Conservation (phyloP, 2,329 filamentous ascomycete genomes). For the Xylariaceae sp. region DNA sequence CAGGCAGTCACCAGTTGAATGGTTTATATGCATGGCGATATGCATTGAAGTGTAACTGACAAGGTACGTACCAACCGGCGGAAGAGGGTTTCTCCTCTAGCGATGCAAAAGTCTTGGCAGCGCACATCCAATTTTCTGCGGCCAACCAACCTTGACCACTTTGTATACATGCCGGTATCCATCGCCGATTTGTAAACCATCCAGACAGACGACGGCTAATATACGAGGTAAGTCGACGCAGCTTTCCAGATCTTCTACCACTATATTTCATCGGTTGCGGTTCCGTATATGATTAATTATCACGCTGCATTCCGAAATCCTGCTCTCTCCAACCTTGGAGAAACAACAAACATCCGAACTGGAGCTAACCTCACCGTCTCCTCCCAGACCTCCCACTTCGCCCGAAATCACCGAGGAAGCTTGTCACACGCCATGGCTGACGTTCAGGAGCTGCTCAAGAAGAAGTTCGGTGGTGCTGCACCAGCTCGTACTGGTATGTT, state of each 20-base stretch:
- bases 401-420: slow-evolving; percentile 8
- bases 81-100: slow-evolving; percentile 32
- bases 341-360: too few relatives aligned
- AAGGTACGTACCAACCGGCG: not conserved
- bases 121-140: slow-evolving; percentile 31
- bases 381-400: slow-evolving; percentile 5
- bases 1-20: too few relatives aligned
- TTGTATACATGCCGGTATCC: slow-evolving; percentile 11
- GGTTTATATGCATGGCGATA: not conserved
- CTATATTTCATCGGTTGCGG: slow-evolving; percentile 11
- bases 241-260: slow-evolving; percentile 16
- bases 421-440: slow-evolving; percentile 32
- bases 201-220: slow-evolving; percentile 8
- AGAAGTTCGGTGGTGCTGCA: slow-evolving; percentile 34
- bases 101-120: slow-evolving; percentile 30
- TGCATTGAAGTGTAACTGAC: not conserved
- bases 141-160: slow-evolving; percentile 13
- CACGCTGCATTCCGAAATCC: too few relatives aligned
- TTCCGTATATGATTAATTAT: too few relatives aligned
- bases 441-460: slow-evolving; percentile 40
- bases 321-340: too few relatives aligned
- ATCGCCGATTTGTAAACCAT: slow-evolving; percentile 8
- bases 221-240: slow-evolving; percentile 1
- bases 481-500: slow-evolving; percentile 33
- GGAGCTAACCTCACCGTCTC: too few relatives aligned